Percentiles rank a stretch among this genome's conserved stretches.
phyloP scores from a whole-genome alignment of 768 basidiomycete species.

The Tephrocybe sp. region DNA sequence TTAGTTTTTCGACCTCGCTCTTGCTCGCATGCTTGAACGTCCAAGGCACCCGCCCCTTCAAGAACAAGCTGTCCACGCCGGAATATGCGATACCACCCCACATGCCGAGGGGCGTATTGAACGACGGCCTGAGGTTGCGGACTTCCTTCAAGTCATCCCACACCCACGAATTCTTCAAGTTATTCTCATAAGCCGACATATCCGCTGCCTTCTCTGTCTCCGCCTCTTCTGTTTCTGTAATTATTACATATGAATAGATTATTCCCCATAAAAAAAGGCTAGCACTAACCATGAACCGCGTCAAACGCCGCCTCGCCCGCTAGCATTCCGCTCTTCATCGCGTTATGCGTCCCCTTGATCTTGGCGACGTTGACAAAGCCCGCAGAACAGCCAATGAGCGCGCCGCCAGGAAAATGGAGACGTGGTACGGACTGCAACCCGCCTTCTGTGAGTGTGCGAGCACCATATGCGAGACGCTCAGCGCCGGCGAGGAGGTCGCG shows the following conservation, averaged over 20 bases:
- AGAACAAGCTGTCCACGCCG: conserved; percentile 81
- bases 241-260: no score
- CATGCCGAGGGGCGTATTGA: conserved; percentile 76
- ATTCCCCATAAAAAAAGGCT: no score
- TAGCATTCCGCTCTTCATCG: conserved; percentile 98
- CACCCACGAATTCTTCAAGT: conserved; percentile 80
- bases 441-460: conserved; percentile 88
- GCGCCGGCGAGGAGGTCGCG: conserved; percentile 72
- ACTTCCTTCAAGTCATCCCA: conserved; percentile 86
- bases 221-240: background rate
- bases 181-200: conserved; percentile 71
- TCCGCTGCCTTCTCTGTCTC: conserved; percentile 38
- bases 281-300: conserved; percentile 37
- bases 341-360: conserved; percentile 98
- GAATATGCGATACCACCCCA: conserved; percentile 89
- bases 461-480: conserved; percentile 86
- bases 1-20: conserved; percentile 27
- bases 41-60: conserved; percentile 89
- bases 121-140: conserved; percentile 88
- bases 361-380: conserved; percentile 97
- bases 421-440: conserved; percentile 88
- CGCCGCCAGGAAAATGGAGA: conserved; percentile 90
- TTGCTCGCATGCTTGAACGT: conserved; percentile 71
- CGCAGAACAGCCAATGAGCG: conserved; percentile 91
- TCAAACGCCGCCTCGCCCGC: conserved; percentile 88